These are phyloP conservation scores for Daldinia caldariorum DNA, from an alignment of 495 filamentous ascomycete species.

Conservation along the genomic window DNA sequence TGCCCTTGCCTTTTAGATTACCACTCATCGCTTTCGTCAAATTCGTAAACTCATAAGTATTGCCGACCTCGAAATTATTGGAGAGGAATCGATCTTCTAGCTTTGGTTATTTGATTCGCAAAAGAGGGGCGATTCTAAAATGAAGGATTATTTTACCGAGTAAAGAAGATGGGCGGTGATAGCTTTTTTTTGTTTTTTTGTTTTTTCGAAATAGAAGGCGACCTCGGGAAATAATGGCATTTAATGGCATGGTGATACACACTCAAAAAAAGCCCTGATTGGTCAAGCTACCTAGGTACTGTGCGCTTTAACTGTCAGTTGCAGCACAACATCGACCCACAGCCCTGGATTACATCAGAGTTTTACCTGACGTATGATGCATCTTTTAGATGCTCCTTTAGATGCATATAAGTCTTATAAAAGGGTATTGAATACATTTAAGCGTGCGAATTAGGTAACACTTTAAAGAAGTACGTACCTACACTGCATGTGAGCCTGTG, in stretches of 20 bases:
- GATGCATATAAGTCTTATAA: constrained; percentile 7
- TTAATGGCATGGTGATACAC: constrained; percentile 26
- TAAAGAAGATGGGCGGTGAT: constrained; percentile 28
- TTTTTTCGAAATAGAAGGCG: constrained; percentile 9
- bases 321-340: not conserved
- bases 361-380: not conserved
- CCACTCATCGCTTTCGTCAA: constrained; percentile 71
- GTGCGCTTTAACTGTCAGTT: constrained; percentile 1
- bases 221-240: constrained; percentile 34
- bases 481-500: constrained; percentile 8
- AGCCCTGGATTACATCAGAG: constrained; percentile 6
- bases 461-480: constrained; percentile 6
- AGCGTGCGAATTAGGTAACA: no score
- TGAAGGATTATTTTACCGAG: constrained; percentile 7
- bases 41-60: constrained; percentile 27
- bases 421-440: not conserved
- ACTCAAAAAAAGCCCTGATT: constrained; percentile 18
- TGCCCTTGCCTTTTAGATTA: constrained; percentile 47
- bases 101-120: constrained; percentile 9
- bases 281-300: constrained; percentile 10
- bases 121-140: constrained; percentile 1
- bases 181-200: constrained; percentile 21
- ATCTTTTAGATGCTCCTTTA: not conserved
- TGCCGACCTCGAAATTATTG: constrained; percentile 4
- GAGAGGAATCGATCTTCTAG: not conserved